Percentiles rank a stretch among this genome's conserved stretches.
Conservation (phyloP, 106 monocot species). For the Narthecium ossifragum region DNA sequence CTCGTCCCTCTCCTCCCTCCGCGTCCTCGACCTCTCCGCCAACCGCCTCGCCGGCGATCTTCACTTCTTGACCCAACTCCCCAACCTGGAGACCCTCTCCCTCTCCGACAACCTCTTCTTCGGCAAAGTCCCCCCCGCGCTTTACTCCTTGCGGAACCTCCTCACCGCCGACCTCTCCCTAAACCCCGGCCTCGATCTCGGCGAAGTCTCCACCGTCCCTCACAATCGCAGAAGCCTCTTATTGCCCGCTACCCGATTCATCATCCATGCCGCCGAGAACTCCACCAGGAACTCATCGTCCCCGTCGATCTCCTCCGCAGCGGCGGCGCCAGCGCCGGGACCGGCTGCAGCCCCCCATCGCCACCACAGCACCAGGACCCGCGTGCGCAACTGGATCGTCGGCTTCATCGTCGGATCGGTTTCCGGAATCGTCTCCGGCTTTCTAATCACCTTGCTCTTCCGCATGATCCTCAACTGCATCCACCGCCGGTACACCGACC, state of each 20-base stretch:
- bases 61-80: too few species aligned
- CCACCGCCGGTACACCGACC: constrained; percentile 32
- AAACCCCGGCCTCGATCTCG: constrained; percentile 11
- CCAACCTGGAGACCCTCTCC: constrained; percentile 26
- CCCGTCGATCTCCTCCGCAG: too few species aligned
- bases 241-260: too few species aligned
- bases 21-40: too few species aligned
- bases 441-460: constrained; percentile 17
- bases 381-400: constrained; percentile 12
- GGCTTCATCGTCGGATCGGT: constrained; percentile 24
- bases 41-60: too few species aligned
- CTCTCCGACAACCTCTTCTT: constrained; percentile 25
- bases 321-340: constrained; percentile 5
- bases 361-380: constrained; percentile 5
- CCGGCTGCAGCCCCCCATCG: not conserved
- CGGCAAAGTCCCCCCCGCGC: constrained; percentile 7
- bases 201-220: too few species aligned
- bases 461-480: constrained; percentile 49
- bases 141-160: constrained; percentile 15
- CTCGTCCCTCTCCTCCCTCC: constrained; percentile 19
- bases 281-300: too few species aligned
- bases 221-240: too few species aligned
- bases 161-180: constrained; percentile 10
- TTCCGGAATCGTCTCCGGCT: constrained; percentile 30
- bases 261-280: too few species aligned